Percentiles rank a stretch among this genome's conserved stretches.
These are phyloP conservation scores for Lasiosphaeria miniovina DNA, from an alignment of 495 filamentous ascomycete species.

Conservation along the genomic window DNA sequence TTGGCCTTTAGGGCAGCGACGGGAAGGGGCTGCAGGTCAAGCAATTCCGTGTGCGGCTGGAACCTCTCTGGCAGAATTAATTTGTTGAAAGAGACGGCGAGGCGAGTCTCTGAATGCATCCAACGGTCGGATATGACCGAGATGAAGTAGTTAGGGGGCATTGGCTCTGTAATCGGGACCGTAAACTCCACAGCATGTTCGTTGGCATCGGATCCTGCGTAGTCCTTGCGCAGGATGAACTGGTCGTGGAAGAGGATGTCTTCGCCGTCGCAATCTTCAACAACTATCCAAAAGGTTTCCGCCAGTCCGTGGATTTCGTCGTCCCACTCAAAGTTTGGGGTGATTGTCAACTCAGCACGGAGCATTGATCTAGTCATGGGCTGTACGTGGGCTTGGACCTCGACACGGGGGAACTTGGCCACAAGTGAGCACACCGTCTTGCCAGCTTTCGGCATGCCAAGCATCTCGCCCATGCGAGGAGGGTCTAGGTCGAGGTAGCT, in stretches of 20 bases:
- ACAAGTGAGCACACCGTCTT: constrained; percentile 81
- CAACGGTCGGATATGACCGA: constrained; percentile 90
- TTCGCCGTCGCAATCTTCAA: constrained; percentile 96
- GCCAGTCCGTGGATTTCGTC: constrained; percentile 80
- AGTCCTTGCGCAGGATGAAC: constrained; percentile 85
- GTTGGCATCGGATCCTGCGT: constrained; percentile 73
- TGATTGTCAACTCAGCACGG: constrained; percentile 88
- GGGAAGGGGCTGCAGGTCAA: constrained; percentile 88
- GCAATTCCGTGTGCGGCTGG: constrained; percentile 82
- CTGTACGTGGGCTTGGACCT: constrained; percentile 87
- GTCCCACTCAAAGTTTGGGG: constrained; percentile 96
- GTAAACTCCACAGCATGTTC: constrained; percentile 98
- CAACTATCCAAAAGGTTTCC: constrained; percentile 94
- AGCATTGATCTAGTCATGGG: constrained; percentile 95
- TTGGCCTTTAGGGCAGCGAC: constrained; percentile 82
- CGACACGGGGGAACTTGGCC: constrained; percentile 87
- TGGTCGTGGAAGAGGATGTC: constrained; percentile 95
- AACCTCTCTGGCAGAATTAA: constrained; percentile 93
- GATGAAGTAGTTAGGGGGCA: constrained; percentile 98
- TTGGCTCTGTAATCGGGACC: constrained; percentile 91
- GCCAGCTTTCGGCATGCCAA: constrained; percentile 88
- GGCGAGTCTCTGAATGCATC: constrained; percentile 95
- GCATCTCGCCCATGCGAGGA: constrained; percentile 92
- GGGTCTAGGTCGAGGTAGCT: constrained; percentile 96
- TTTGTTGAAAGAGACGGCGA: constrained; percentile 92